Conservation (phyloP, 1,284 basidiomycete species). For the Blastosporella zonata region DNA sequence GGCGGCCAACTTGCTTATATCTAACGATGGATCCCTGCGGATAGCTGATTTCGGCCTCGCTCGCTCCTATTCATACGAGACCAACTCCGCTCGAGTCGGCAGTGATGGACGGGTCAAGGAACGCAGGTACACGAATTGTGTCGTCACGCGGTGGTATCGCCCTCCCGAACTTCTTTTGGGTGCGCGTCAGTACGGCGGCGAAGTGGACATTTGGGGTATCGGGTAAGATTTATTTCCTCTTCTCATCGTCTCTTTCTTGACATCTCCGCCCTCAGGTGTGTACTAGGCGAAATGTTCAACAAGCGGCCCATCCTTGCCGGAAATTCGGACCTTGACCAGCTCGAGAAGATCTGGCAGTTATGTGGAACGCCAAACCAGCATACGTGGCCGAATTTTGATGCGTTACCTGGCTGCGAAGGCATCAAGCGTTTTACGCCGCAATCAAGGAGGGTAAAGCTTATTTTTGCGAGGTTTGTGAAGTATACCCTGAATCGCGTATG, state of each 20-base stretch:
- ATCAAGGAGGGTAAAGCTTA: slow-evolving; percentile 51
- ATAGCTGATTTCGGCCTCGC: slow-evolving; percentile 99
- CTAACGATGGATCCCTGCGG: slow-evolving; percentile 76
- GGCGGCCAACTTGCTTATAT: slow-evolving; percentile 94
- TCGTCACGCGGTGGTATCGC: slow-evolving; percentile 98
- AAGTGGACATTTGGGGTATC: slow-evolving; percentile 98
- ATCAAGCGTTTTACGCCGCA: slow-evolving; percentile 55
- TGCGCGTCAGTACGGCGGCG: slow-evolving; percentile 85
- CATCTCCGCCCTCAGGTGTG: slow-evolving; percentile 54
- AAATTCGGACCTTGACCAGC: slow-evolving; percentile 85
- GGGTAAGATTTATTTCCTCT: slow-evolving; percentile 53
- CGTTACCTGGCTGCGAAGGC: slow-evolving; percentile 79
- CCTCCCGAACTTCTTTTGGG: slow-evolving; percentile 94
- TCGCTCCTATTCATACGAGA: slow-evolving; percentile 69
- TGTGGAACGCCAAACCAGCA: slow-evolving; percentile 85
- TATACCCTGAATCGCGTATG: neutral
- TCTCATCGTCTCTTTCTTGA: slow-evolving; percentile 1
- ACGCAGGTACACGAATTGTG: slow-evolving; percentile 92
- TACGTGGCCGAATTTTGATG: slow-evolving; percentile 80
- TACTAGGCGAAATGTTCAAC: slow-evolving; percentile 94
- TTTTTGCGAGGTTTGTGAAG: slow-evolving; percentile 54
- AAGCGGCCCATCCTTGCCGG: slow-evolving; percentile 88
- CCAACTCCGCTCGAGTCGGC: slow-evolving; percentile 41
- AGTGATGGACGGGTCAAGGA: slow-evolving; percentile 49
- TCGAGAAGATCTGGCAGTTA: slow-evolving; percentile 86